phyloP scores from a whole-genome alignment of 768 basidiomycete genomes.

The Daedalea quercina region DNA sequence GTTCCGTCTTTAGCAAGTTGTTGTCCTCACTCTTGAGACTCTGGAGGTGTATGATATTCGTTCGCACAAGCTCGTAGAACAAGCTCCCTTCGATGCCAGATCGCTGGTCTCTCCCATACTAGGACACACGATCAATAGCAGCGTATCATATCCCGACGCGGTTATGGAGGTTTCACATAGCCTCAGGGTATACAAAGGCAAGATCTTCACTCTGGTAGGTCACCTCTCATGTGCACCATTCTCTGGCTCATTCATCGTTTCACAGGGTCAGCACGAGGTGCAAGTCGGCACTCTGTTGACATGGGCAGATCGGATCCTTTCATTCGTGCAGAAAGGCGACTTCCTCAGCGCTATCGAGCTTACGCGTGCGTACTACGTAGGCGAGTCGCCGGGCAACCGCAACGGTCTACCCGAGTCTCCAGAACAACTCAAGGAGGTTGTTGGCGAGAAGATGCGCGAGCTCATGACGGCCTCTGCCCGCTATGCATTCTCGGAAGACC shows the following conservation, averaged over 20 bases:
- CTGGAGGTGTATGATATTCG: constrained; percentile 70
- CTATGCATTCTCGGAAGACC: constrained; percentile 93
- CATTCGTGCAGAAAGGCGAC: constrained; percentile 77
- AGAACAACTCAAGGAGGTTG: constrained; percentile 48
- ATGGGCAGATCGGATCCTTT: constrained; percentile 91
- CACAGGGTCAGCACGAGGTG: constrained; percentile 58
- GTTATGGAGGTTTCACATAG: constrained; percentile 59
- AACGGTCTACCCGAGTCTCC: constrained; percentile 76
- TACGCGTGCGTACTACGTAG: constrained; percentile 73
- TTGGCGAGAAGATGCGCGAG: constrained; percentile 71
- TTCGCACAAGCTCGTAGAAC: constrained; percentile 52
- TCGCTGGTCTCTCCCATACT: constrained; percentile 50
- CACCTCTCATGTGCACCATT: background rate
- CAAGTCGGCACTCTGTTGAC: constrained; percentile 82
- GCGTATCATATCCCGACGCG: constrained; percentile 41
- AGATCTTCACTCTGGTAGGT: constrained; percentile 82
- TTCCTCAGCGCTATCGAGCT: constrained; percentile 89
- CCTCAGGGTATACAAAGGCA: constrained; percentile 80
- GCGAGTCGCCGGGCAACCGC: constrained; percentile 75
- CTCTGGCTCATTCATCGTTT: background rate
- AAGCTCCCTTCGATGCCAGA: constrained; percentile 49
- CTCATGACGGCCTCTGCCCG: constrained; percentile 83
- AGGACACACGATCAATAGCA: constrained; percentile 37
- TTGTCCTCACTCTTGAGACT: constrained; percentile 47
- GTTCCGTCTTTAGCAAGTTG: constrained; percentile 49